A percentile compares a stretch with the other conserved stretches of the same genome.
Conservation (phyloP, 768 basidiomycete species). For the Boletales sp. region DNA sequence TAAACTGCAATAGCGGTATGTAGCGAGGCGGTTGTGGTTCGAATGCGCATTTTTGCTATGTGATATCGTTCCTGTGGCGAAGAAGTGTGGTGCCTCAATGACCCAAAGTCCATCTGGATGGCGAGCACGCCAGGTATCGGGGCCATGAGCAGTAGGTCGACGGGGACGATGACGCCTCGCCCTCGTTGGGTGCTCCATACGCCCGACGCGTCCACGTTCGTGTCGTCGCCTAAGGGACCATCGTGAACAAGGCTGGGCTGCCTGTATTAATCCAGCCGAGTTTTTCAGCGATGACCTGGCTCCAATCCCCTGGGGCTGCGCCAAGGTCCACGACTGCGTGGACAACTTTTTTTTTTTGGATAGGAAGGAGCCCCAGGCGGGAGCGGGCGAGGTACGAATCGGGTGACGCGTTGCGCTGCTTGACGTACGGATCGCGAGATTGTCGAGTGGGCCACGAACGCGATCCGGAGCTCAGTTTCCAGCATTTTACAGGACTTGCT, state of each 20-base stretch:
- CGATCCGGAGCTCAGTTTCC: constrained; percentile 41
- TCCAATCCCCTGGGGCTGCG: constrained; percentile 93
- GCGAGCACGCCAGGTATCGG: constrained; percentile 71
- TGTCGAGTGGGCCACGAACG: constrained; percentile 69
- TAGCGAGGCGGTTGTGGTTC: no score
- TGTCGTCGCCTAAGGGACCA: no score
- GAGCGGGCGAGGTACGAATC: constrained; percentile 74
- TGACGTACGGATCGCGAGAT: constrained; percentile 67
- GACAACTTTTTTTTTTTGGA: constrained; percentile 48
- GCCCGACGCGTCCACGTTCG: not conserved
- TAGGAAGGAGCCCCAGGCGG: constrained; percentile 49
- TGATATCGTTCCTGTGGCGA: no score
- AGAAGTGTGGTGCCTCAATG: no score
- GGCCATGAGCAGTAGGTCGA: constrained; percentile 74
- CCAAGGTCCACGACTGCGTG: constrained; percentile 80
- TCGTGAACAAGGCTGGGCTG: not conserved
- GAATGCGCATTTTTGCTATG: no score
- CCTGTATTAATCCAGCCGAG: constrained; percentile 45
- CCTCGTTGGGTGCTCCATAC: constrained; percentile 26
- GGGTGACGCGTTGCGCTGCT: constrained; percentile 44
- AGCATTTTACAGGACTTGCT: no score
- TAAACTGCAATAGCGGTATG: no score
- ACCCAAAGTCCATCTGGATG: constrained; percentile 80
- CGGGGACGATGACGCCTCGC: constrained; percentile 56
- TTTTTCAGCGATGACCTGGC: constrained; percentile 70